Conservation (phyloP, 1,139 yeast species). For the Diutina siamensis region DNA sequence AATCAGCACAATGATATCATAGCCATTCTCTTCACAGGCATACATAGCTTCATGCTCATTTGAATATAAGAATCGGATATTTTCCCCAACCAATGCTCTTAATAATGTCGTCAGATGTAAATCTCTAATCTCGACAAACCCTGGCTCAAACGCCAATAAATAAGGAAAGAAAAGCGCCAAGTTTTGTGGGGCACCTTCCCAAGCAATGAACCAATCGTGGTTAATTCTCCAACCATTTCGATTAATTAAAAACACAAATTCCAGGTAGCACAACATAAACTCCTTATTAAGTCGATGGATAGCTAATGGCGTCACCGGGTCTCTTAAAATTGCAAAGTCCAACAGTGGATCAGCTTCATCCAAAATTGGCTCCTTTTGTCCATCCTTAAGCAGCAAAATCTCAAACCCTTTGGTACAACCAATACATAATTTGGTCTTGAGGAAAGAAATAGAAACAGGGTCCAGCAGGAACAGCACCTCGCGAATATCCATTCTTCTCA, state of each 20-base stretch:
- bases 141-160: slow-evolving; percentile 78
- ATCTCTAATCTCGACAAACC: slow-evolving; percentile 84
- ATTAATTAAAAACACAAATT: slow-evolving; percentile 88
- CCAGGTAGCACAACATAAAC: slow-evolving; percentile 78
- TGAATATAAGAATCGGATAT: slow-evolving; percentile 77
- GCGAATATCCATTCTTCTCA: slow-evolving; percentile 38
- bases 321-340: slow-evolving; percentile 87
- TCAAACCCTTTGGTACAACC: slow-evolving; percentile 97
- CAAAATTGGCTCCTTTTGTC: slow-evolving; percentile 62
- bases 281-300: slow-evolving; percentile 84
- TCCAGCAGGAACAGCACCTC: slow-evolving; percentile 81
- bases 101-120: slow-evolving; percentile 79
- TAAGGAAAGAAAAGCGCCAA: slow-evolving; percentile 94
- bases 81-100: slow-evolving; percentile 89
- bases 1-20: slow-evolving; percentile 80
- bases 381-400: slow-evolving; percentile 73
- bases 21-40: slow-evolving; percentile 86
- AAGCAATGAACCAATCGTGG: slow-evolving; percentile 86
- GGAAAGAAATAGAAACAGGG: slow-evolving; percentile 82
- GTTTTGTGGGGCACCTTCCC: slow-evolving; percentile 94
- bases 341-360: slow-evolving; percentile 96
- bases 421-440: slow-evolving; percentile 80
- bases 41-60: slow-evolving; percentile 90
- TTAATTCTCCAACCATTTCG: slow-evolving; percentile 94
- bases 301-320: slow-evolving; percentile 73